These are phyloP conservation scores for Mantamonas sphyraenae DNA, from an alignment of 78 protist species.

Conservation along the genomic window DNA sequence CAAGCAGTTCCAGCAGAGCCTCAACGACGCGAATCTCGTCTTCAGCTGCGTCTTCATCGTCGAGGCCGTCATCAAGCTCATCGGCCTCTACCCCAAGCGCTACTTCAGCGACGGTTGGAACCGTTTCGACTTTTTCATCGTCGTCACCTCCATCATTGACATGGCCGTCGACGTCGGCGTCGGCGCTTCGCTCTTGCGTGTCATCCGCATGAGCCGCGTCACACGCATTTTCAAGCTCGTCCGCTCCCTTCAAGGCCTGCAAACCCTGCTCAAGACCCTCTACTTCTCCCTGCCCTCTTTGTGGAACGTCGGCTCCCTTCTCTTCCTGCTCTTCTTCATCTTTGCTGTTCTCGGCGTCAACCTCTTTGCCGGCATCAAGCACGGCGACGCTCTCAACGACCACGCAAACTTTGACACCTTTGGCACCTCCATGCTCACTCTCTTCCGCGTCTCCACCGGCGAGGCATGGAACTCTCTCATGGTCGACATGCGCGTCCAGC, in stretches of 20 bases:
- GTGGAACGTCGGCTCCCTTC: conserved; percentile 10
- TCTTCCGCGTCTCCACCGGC: conserved; percentile 27
- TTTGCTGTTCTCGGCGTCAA: conserved; percentile 24
- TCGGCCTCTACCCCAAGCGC: neutral
- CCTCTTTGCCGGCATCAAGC: neutral
- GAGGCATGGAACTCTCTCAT: conserved; percentile 31
- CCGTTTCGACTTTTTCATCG: conserved; percentile 6
- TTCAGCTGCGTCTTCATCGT: neutral
- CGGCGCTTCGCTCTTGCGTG: neutral
- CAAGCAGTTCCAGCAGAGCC: too few species aligned
- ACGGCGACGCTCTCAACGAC: neutral
- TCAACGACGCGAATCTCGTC: too few species aligned
- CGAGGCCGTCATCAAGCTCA: conserved; percentile 24
- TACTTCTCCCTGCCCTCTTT: conserved; percentile 22
- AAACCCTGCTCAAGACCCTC: conserved; percentile 1
- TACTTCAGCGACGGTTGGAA: conserved; percentile 20
- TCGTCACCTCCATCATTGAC: conserved; percentile 1
- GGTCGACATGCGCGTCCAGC: conserved; percentile 7
- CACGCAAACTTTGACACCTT: conserved; percentile 28
- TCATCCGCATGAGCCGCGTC: conserved; percentile 26
- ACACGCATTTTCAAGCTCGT: conserved; percentile 23
- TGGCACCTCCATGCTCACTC: neutral
- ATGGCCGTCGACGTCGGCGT: neutral
- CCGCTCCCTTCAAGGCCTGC: neutral
- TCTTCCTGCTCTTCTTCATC: conserved; percentile 12